phyloP scores from a whole-genome alignment of 257 asterid species.

The Asclepias syriaca region DNA sequence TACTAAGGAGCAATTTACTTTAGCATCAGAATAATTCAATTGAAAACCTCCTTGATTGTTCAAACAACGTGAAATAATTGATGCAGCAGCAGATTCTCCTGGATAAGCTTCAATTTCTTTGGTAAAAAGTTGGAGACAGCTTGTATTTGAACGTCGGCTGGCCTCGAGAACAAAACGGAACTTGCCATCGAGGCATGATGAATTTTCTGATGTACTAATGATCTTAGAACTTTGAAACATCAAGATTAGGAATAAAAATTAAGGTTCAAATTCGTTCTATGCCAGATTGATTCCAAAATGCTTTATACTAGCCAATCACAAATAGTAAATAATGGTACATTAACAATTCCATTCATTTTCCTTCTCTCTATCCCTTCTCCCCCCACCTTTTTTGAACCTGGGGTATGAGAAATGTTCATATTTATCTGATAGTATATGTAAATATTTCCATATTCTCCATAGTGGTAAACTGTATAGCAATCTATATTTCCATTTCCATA shows the following conservation, averaged over 20 bases:
- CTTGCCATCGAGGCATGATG: conserved; percentile 59
- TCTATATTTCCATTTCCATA: too few relatives aligned
- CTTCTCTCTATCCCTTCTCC: neutral
- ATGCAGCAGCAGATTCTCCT: conserved; percentile 83
- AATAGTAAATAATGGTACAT: neutral
- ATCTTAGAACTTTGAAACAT: conserved; percentile 37
- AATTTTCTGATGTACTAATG: conserved; percentile 69
- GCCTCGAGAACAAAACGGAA: conserved; percentile 84
- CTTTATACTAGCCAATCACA: neutral
- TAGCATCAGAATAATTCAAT: conserved; percentile 32
- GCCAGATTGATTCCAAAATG: conserved; percentile 14
- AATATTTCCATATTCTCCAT: neutral
- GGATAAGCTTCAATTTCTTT: conserved; percentile 79
- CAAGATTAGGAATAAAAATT: conserved; percentile 8
- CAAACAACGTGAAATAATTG: conserved; percentile 70
- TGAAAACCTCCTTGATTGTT: conserved; percentile 51
- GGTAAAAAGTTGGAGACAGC: conserved; percentile 70
- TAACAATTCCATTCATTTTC: neutral
- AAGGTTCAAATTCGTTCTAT: conserved; percentile 7
- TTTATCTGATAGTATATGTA: neutral
- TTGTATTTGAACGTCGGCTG: conserved; percentile 74
- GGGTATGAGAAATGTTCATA: neutral
- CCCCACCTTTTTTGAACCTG: neutral
- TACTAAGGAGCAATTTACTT: conserved; percentile 40
- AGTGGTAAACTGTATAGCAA: neutral